Base-by-base conservation (phyloP, 768 basidiomycete genomes). In the Leccinum longicurvipes region DNA sequence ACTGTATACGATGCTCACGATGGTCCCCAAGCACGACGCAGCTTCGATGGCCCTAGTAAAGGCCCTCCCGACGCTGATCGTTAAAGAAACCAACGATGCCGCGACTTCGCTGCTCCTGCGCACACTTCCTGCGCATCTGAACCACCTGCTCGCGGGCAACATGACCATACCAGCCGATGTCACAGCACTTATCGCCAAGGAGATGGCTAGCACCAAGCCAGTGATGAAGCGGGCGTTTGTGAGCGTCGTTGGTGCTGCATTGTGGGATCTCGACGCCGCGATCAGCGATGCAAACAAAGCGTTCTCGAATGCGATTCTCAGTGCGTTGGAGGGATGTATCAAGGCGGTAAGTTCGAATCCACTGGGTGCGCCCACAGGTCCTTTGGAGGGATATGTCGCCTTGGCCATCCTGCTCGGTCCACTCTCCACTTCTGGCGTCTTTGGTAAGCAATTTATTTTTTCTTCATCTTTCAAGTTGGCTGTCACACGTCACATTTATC, bases 301-400 rank as follows among this genome's bases (percentile, higher is more conserved):
- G 3, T 82, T 96, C 59, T 80, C 82, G 2, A 78, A 77, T 47
- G 74, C 74, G 0, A 55, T 92, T 3, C 58, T 82, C 1, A 81
- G 84, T 0, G 77, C 85, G 0, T 71, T 95, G n/a, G 92, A 94
- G 60, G 73, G 72, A 0, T 83, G 78, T 58, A 65, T 96, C 50
- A 93, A 90, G 72, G 77, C 76, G 9, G 81, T 88, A 17, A 72
- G 82, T 7, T 71, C 75, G 15, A 88, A 85, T 65, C 82, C 87
- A 0, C 64, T 88, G 45, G 83, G 78, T 50, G 73, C 80, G 0
- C 68, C 79, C 42, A 81, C 79, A 0, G 88, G 88, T 0, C 86
- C 88, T n/a, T 66, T 90, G 41, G 95, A 97, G 64, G 93, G 89
- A 0, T 96, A 93, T 66, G 79, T 94, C 12, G 84, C 90, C 1